phyloP scores from a whole-genome alignment of 2,329 filamentous ascomycete species.

The Cytospora schulzeri region DNA sequence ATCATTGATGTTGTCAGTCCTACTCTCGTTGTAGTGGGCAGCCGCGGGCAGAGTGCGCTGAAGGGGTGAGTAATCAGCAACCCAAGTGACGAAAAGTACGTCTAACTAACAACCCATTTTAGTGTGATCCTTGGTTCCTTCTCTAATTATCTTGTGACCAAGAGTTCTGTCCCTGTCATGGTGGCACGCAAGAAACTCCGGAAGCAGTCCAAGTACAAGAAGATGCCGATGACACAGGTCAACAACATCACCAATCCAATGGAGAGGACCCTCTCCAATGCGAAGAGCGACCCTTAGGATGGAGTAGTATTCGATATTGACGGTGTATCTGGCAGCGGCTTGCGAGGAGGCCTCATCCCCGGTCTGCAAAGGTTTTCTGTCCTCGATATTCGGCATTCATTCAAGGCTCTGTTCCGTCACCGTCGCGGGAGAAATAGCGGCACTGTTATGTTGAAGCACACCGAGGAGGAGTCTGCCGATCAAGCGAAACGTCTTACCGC shows the following conservation, averaged over 20 bases:
- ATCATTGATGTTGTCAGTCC: slow-evolving; percentile 93
- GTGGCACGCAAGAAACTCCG: slow-evolving; percentile 87
- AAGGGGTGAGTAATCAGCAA: slow-evolving; percentile 71
- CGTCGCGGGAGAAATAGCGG: neutral
- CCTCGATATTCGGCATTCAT: neutral
- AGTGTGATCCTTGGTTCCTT: slow-evolving; percentile 95
- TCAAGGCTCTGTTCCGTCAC: neutral
- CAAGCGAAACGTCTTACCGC: neutral
- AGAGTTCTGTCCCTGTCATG: slow-evolving; percentile 97
- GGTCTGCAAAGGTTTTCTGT: neutral
- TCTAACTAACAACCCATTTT: slow-evolving; percentile 36
- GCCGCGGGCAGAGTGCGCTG: slow-evolving; percentile 84
- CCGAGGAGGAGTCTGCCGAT: neutral
- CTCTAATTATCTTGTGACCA: slow-evolving; percentile 95
- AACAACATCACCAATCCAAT: slow-evolving; percentile 79
- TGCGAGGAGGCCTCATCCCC: neutral
- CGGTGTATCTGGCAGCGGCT: neutral
- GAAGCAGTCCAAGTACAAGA: slow-evolving; percentile 82
- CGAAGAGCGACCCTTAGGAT: slow-evolving; percentile 64
- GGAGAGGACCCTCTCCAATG: slow-evolving; percentile 66
- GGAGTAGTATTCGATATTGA: neutral
- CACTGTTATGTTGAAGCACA: neutral
- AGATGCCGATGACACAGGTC: slow-evolving; percentile 69
- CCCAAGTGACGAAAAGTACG: neutral
- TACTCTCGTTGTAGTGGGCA: slow-evolving; percentile 90